Percentiles rank a stretch among this genome's conserved stretches.
phyloP scores from a whole-genome alignment of 1,139 yeast genomes.

The Debaryomyces psychrophilus region DNA sequence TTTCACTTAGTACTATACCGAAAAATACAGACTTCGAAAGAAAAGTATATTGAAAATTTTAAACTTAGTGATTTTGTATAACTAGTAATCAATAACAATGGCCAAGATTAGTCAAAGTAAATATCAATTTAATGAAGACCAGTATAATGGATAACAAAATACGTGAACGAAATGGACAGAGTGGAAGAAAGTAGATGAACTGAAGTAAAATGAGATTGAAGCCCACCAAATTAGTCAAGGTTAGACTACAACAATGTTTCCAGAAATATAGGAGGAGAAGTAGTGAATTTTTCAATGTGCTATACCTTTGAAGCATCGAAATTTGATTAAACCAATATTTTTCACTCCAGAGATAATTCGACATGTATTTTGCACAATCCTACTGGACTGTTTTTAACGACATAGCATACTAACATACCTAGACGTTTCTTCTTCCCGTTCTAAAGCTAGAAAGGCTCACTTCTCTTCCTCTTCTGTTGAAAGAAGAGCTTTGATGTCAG shows the following conservation, averaged over 20 bases:
- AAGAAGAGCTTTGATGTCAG: slow-evolving; percentile 95
- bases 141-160: slow-evolving; percentile 3
- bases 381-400: background rate
- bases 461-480: slow-evolving; percentile 96
- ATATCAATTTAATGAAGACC: slow-evolving; percentile 19
- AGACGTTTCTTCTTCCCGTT: slow-evolving; percentile 99
- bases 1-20: slow-evolving; percentile 13
- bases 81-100: slow-evolving; percentile 41
- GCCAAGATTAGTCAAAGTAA: slow-evolving; percentile 69
- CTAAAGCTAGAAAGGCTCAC: slow-evolving; percentile 99
- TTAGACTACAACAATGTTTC: background rate
- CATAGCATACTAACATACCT: slow-evolving; percentile 35
- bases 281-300: background rate
- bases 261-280: background rate
- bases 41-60: slow-evolving; percentile 10
- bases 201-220: background rate
- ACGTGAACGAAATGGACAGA: background rate
- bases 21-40: slow-evolving; percentile 10
- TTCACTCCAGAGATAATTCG: background rate
- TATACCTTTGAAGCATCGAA: background rate
- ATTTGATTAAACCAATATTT: background rate
- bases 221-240: too few relatives aligned
- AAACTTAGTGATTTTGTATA: slow-evolving; percentile 12
- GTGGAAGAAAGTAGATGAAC: background rate
- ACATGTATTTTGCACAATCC: slow-evolving; percentile 5